phyloP scores from a whole-genome alignment of 352 stramenopile species.

The Pythium pectinolyticum region DNA sequence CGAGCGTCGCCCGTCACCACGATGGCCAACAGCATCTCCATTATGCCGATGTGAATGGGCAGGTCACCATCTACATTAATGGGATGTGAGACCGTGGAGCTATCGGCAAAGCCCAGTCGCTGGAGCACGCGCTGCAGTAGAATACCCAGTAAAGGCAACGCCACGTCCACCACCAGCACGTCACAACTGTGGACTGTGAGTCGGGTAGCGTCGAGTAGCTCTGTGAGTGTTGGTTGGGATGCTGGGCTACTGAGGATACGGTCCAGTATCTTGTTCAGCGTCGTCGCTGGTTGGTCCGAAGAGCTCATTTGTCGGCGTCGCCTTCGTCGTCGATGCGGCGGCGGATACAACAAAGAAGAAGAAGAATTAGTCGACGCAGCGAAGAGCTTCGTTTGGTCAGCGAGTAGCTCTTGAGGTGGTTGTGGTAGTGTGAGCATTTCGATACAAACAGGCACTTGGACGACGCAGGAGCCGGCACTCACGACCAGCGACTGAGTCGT shows the following conservation, averaged over 20 bases:
- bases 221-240: background rate
- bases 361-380: too few species aligned
- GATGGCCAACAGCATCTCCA: conserved; percentile 27
- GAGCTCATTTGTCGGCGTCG: background rate
- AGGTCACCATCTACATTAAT: background rate
- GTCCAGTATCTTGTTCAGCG: background rate
- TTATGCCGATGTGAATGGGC: conserved; percentile 22
- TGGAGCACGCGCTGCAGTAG: conserved; percentile 35
- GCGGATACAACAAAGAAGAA: too few species aligned
- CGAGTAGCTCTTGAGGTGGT: too few species aligned
- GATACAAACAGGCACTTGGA: too few species aligned
- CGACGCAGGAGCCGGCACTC: too few species aligned
- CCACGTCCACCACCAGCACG: conserved; percentile 15
- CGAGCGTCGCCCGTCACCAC: background rate
- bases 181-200: conserved; percentile 1
- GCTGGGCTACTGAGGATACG: background rate
- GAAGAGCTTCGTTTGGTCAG: too few species aligned
- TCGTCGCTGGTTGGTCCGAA: too few species aligned
- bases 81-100: background rate
- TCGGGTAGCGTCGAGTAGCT: conserved; percentile 8
- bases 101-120: conserved; percentile 2
- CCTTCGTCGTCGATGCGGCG: too few species aligned
- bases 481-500: too few species aligned
- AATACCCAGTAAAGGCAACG: conserved; percentile 38
- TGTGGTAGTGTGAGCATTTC: too few species aligned